Evolutionary conservation across 805 yeast species (phyloP).

Genomic region (Pachysolen tannophilus): DNA sequence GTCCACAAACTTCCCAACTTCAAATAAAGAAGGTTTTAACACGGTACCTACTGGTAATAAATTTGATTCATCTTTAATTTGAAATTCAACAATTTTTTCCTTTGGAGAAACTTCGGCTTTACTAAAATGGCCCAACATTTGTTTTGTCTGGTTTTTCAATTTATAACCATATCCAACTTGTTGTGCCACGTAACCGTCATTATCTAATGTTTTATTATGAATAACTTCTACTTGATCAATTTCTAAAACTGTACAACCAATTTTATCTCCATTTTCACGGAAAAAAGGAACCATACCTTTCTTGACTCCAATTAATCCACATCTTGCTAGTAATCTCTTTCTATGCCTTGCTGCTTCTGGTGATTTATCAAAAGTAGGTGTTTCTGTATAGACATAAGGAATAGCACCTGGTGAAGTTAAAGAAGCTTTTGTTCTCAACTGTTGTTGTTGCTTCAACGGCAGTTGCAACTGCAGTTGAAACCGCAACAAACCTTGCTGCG

Average conservation of each 20-base stretch:
- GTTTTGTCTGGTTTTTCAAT: slow-evolving; percentile 54
- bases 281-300: slow-evolving; percentile 88
- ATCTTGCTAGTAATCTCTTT: slow-evolving; percentile 64
- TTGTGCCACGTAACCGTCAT: slow-evolving; percentile 78
- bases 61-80: slow-evolving; percentile 59
- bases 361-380: slow-evolving; percentile 54
- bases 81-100: slow-evolving; percentile 64
- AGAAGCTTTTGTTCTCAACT: slow-evolving; percentile 58
- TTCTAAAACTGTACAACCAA: slow-evolving; percentile 83
- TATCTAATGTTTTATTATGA: slow-evolving; percentile 56
- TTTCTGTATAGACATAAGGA: slow-evolving; percentile 36
- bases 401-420: slow-evolving; percentile 56
- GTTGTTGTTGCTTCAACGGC: too few species aligned
- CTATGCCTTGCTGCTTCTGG: slow-evolving; percentile 64
- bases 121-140: slow-evolving; percentile 68
- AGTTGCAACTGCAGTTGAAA: too few species aligned
- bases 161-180: slow-evolving; percentile 80
- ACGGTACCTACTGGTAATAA: slow-evolving; percentile 72
- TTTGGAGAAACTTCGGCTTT: slow-evolving; percentile 83
- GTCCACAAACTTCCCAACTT: slow-evolving; percentile 79
- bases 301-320: slow-evolving; percentile 80
- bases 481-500: neutral
- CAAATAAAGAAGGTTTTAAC: slow-evolving; percentile 76
- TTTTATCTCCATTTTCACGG: slow-evolving; percentile 56
- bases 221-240: slow-evolving; percentile 84